A percentile compares a stretch with the other conserved stretches of the same genome.
phyloP scores from a whole-genome alignment of 768 basidiomycete genomes.

The Termitomyces heimii region DNA sequence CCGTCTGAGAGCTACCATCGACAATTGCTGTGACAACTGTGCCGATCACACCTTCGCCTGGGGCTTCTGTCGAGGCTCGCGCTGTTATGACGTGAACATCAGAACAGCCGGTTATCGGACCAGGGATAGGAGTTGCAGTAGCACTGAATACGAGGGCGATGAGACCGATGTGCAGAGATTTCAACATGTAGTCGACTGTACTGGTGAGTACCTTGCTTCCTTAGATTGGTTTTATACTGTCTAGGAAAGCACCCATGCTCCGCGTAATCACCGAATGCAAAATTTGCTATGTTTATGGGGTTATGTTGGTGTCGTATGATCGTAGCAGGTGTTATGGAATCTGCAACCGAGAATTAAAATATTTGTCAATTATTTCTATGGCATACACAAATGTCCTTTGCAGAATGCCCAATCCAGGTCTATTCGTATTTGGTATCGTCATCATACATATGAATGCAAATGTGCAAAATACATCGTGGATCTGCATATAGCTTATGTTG shows the following conservation, averaged over 20 bases:
- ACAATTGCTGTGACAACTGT: constrained; percentile 9
- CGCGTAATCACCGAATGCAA: background rate
- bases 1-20: constrained; percentile 6
- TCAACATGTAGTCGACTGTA: background rate
- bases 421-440: background rate
- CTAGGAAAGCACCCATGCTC: background rate
- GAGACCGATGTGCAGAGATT: background rate
- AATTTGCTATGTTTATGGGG: background rate
- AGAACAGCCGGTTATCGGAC: constrained; percentile 11
- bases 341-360: background rate
- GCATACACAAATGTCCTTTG: too few relatives aligned
- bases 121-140: constrained; percentile 4
- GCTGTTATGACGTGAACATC: constrained; percentile 15
- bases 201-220: background rate
- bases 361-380: background rate
- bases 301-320: constrained; percentile 1
- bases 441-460: background rate
- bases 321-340: background rate
- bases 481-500: background rate
- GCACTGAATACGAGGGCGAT: background rate
- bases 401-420: background rate
- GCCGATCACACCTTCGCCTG: constrained; percentile 15
- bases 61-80: constrained; percentile 13
- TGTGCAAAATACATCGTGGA: background rate
- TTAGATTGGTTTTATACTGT: background rate